phyloP scores from a whole-genome alignment of 176 grass and related monocot genomes.

The Raddia distichophylla region DNA sequence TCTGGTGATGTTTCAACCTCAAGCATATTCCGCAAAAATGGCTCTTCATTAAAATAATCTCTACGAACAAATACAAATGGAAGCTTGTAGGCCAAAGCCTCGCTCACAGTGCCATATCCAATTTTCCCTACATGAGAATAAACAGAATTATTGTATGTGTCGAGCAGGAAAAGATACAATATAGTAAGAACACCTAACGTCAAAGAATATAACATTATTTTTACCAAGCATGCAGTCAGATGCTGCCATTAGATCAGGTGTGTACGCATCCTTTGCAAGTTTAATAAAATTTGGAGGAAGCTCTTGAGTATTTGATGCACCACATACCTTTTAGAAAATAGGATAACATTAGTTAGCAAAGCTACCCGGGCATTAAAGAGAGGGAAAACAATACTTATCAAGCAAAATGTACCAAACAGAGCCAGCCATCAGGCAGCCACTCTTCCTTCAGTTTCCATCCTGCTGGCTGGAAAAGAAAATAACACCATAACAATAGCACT shows the following conservation, averaged over 20 bases:
- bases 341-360: conserved; percentile 24
- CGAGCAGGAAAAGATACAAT: conserved; percentile 13
- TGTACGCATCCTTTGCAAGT: conserved; percentile 91
- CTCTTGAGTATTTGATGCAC: conserved; percentile 87
- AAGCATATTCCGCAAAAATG: conserved; percentile 98
- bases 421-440: conserved; percentile 87
- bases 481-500: background rate
- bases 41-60: conserved; percentile 99
- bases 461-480: conserved; percentile 65
- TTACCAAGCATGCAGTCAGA: conserved; percentile 99
- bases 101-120: conserved; percentile 94
- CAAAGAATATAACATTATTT: conserved; percentile 26
- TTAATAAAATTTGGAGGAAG: conserved; percentile 93
- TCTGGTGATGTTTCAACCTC: conserved; percentile 64
- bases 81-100: conserved; percentile 94
- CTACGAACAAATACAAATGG: conserved; percentile 96
- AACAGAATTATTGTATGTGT: background rate
- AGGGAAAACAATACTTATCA: conserved; percentile 12
- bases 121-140: conserved; percentile 77
- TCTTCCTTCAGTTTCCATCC: conserved; percentile 96
- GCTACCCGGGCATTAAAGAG: conserved; percentile 19
- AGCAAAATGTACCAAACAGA: conserved; percentile 79
- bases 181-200: conserved; percentile 18
- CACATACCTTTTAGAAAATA: conserved; percentile 76
- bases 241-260: conserved; percentile 97